Evolutionary conservation across 1,284 basidiomycete genomes (phyloP).

Genomic region (Marasmius tenuissimus): DNA sequence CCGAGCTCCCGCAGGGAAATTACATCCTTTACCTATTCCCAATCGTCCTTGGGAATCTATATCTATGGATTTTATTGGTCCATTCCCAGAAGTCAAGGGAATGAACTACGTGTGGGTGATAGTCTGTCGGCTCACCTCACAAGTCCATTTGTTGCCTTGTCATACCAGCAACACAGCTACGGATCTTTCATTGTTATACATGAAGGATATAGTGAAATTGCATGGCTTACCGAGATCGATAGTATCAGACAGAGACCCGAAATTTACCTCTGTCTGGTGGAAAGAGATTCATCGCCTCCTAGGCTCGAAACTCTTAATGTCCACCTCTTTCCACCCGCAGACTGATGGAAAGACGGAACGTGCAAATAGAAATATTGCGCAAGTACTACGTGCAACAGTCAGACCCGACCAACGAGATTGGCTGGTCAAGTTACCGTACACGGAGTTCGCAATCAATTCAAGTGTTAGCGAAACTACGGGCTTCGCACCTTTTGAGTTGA

Average conservation of each 20-base stretch:
- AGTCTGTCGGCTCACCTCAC: slow-evolving; percentile 18
- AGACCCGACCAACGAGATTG: slow-evolving; percentile 32
- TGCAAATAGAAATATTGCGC: slow-evolving; percentile 21
- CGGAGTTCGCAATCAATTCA: slow-evolving; percentile 18
- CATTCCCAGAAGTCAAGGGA: slow-evolving; percentile 20
- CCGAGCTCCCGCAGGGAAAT: slow-evolving; percentile 12
- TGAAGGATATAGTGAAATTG: slow-evolving; percentile 22
- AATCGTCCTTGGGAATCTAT: slow-evolving; percentile 24
- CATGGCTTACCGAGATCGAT: slow-evolving; percentile 24
- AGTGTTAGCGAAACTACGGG: slow-evolving; percentile 27
- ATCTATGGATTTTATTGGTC: slow-evolving; percentile 28
- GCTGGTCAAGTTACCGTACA: slow-evolving; percentile 25
- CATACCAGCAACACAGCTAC: slow-evolving; percentile 12
- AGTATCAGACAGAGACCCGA: slow-evolving; percentile 23
- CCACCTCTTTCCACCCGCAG: neutral
- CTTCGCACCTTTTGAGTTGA: slow-evolving; percentile 37
- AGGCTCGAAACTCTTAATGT: slow-evolving; percentile 16
- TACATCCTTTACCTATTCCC: slow-evolving; percentile 9
- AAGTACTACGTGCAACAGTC: slow-evolving; percentile 26
- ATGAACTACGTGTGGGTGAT: slow-evolving; percentile 11
- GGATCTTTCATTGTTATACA: neutral
- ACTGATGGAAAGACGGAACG: slow-evolving; percentile 20
- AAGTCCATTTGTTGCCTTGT: slow-evolving; percentile 21
- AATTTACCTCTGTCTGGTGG: slow-evolving; percentile 29
- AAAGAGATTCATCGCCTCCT: slow-evolving; percentile 22